Percentiles rank a stretch among this genome's conserved stretches.
Evolutionary conservation across 1,139 yeast genomes (phyloP).

Genomic region (Yamadazyma songkhlaensis): DNA sequence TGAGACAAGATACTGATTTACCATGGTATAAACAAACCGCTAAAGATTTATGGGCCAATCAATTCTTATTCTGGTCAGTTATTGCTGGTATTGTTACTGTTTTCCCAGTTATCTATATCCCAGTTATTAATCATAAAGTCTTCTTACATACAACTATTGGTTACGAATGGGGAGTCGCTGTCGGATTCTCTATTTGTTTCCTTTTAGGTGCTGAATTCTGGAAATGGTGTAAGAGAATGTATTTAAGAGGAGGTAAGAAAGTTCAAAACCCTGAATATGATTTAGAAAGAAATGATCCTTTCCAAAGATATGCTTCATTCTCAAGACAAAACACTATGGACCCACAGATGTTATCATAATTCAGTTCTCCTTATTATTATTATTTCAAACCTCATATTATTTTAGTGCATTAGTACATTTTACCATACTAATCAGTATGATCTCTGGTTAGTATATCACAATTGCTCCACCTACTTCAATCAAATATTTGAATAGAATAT

Average conservation of each 20-base stretch:
- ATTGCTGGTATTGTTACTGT: slow-evolving; percentile 67
- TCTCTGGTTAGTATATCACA: slow-evolving; percentile 3
- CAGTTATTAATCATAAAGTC: slow-evolving; percentile 77
- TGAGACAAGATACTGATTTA: slow-evolving; percentile 67
- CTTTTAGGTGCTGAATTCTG: slow-evolving; percentile 61
- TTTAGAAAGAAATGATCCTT: slow-evolving; percentile 61
- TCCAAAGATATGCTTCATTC: slow-evolving; percentile 58
- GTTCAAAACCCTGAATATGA: slow-evolving; percentile 63
- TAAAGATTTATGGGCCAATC: slow-evolving; percentile 69
- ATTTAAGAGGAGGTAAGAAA: slow-evolving; percentile 28
- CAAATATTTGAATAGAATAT: neutral
- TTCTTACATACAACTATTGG: slow-evolving; percentile 73
- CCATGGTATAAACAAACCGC: slow-evolving; percentile 57
- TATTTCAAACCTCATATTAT: too few species aligned
- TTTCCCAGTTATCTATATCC: slow-evolving; percentile 84
- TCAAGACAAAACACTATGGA: slow-evolving; percentile 47
- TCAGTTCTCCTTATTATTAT: neutral
- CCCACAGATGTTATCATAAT: slow-evolving; percentile 6
- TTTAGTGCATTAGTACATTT: neutral
- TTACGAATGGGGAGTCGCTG: slow-evolving; percentile 81
- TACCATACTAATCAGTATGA: neutral
- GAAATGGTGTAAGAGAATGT: slow-evolving; percentile 64
- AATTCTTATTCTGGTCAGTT: slow-evolving; percentile 82
- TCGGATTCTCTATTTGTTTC: slow-evolving; percentile 62
- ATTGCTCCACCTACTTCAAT: slow-evolving; percentile 4